Evolutionary conservation across 108 stramenopile genomes (phyloP).

Genomic region (Pseudonitzschia pungens): DNA sequence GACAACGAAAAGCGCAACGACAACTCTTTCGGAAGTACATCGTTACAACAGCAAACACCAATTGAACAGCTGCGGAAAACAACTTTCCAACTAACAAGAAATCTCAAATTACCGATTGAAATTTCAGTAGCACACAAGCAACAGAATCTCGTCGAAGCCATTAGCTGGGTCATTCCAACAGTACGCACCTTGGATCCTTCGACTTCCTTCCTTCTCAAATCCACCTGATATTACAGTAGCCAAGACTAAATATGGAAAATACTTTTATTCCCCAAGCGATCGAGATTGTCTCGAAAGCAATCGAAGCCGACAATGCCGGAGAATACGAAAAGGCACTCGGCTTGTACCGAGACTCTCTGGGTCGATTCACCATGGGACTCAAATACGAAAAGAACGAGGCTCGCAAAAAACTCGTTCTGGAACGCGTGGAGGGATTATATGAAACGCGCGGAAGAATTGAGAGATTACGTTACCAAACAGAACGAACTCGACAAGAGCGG

Average conservation of each 20-base stretch:
- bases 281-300: constrained; percentile 81
- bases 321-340: constrained; percentile 88
- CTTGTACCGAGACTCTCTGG: constrained; percentile 85
- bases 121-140: not conserved
- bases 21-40: no score
- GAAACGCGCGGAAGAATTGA: constrained; percentile 97
- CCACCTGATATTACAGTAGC: not conserved
- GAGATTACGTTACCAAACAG: constrained; percentile 80
- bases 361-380: constrained; percentile 92
- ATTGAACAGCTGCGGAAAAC: not conserved
- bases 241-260: constrained; percentile 71
- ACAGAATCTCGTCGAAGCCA: not conserved
- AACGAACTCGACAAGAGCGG: constrained; percentile 65
- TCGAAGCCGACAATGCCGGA: constrained; percentile 87
- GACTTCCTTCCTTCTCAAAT: not conserved
- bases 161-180: not conserved
- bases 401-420: constrained; percentile 85
- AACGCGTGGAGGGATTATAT: constrained; percentile 97
- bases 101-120: not conserved
- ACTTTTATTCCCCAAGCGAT: constrained; percentile 89
- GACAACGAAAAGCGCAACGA: no score
- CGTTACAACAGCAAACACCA: no score
- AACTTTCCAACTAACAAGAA: not conserved
- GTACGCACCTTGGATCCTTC: not conserved
- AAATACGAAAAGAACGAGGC: constrained; percentile 98